phyloP scores from a whole-genome alignment of 192 early-diverging fungal species.

The Rhizoclosmatium globosum region DNA sequence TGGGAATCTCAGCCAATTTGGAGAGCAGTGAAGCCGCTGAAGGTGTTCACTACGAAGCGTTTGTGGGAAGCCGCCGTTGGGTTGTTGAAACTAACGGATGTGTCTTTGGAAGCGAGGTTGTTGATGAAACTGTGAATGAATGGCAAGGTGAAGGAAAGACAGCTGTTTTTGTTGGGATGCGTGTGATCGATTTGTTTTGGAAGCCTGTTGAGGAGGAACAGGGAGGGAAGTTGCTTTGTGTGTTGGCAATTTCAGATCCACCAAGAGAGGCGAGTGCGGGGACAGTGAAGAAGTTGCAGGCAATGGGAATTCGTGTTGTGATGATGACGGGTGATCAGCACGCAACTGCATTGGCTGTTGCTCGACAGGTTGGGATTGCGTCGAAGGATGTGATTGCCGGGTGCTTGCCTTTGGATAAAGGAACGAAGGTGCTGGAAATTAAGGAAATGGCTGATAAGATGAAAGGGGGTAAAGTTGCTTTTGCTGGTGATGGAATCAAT shows the following conservation, averaged over 20 bases:
- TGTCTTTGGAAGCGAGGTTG: constrained; percentile 45
- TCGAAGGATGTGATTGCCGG: constrained; percentile 62
- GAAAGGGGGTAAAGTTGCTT: constrained; percentile 67
- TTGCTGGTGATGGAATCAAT: constrained; percentile 97
- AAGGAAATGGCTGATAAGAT: constrained; percentile 46
- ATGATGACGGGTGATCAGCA: constrained; percentile 84
- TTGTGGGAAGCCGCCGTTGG: constrained; percentile 46
- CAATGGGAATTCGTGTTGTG: constrained; percentile 70
- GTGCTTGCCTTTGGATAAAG: constrained; percentile 80
- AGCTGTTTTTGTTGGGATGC: constrained; percentile 62
- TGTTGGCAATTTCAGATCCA: constrained; percentile 71
- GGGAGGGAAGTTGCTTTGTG: constrained; percentile 59
- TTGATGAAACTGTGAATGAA: constrained; percentile 20
- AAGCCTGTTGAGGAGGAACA: constrained; percentile 10
- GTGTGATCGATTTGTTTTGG: constrained; percentile 39
- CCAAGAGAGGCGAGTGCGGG: constrained; percentile 64
- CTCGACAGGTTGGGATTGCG: constrained; percentile 68
- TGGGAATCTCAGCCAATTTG: constrained; percentile 60
- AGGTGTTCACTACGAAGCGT: not conserved
- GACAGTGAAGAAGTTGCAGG: constrained; percentile 58
- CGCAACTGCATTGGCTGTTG: constrained; percentile 69
- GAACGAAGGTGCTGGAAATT: constrained; percentile 55
- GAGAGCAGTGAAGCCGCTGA: too few species aligned
- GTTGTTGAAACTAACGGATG: constrained; percentile 36
- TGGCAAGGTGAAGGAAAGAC: constrained; percentile 70